A percentile compares a stretch with the other conserved stretches of the same genome.
phyloP scores from a whole-genome alignment of 148 eudicot species.

The Spergularia bocconei region DNA sequence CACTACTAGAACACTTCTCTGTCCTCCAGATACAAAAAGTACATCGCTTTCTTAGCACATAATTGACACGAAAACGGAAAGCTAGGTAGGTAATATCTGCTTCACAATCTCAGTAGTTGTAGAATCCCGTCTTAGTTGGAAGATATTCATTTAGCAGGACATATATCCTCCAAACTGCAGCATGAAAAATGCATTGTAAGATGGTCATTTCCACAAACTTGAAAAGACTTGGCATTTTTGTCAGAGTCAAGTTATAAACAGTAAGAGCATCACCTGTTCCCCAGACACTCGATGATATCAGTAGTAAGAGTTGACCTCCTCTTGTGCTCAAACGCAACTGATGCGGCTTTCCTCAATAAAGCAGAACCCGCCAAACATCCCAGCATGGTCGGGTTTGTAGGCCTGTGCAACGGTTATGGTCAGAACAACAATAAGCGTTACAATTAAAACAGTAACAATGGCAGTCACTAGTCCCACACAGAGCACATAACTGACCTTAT shows the following conservation, averaged over 20 bases:
- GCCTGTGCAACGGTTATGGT: conserved; percentile 7
- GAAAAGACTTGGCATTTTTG: background rate
- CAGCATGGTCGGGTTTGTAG: conserved; percentile 50
- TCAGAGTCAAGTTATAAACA: background rate
- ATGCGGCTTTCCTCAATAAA: conserved; percentile 78
- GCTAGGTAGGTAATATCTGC: no score
- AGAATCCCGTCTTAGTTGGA: no score
- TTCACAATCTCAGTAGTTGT: no score
- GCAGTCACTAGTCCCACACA: background rate
- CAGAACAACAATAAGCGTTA: background rate
- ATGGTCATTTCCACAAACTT: background rate
- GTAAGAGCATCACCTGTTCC: conserved; percentile 48
- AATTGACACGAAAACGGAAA: no score
- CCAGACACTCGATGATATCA: conserved; percentile 84
- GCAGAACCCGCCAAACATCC: conserved; percentile 89
- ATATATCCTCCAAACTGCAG: conserved; percentile 80
- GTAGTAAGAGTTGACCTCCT: conserved; percentile 78
- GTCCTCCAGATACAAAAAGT: no score
- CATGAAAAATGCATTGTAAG: conserved; percentile 1
- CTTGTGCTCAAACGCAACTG: conserved; percentile 59
- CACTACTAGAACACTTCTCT: no score
- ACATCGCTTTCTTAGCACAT: no score
- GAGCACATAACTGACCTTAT: conserved; percentile 24
- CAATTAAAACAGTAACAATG: background rate
- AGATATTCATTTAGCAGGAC: conserved; percentile 40